phyloP scores from a whole-genome alignment of 164 flowering plant species.

The Sextonia rubra region DNA sequence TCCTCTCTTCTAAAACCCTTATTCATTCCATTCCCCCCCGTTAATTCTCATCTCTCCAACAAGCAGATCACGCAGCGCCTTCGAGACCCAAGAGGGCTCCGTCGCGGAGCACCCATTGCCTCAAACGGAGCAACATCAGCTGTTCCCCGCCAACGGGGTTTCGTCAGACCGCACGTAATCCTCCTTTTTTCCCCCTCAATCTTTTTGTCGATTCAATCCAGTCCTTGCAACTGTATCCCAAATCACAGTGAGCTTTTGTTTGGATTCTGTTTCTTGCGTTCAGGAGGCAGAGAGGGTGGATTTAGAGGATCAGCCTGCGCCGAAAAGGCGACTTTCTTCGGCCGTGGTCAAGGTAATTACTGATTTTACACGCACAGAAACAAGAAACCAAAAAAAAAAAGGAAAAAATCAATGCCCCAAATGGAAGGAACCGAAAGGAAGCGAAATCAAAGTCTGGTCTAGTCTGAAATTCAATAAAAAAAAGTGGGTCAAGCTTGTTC shows the following conservation, averaged over 20 bases:
- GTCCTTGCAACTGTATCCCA: too few species aligned
- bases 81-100: constrained; percentile 87
- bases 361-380: too few species aligned
- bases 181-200: background rate
- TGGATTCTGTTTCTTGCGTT: background rate
- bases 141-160: constrained; percentile 47
- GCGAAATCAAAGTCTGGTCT: too few species aligned
- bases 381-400: too few species aligned
- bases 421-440: too few species aligned
- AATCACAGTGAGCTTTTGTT: background rate
- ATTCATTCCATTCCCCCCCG: background rate
- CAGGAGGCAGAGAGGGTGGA: constrained; percentile 81
- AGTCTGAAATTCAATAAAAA: too few species aligned
- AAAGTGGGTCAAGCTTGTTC: too few species aligned
- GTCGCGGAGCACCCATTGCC: constrained; percentile 49
- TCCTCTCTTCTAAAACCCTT: background rate
- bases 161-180: constrained; percentile 61
- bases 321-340: constrained; percentile 77
- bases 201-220: background rate
- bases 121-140: constrained; percentile 46
- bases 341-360: constrained; percentile 81
- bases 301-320: constrained; percentile 64
- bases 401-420: too few species aligned
- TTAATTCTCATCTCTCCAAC: background rate
- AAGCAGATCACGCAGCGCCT: constrained; percentile 88